These are phyloP conservation scores for Sclerotinia glacialis DNA, from an alignment of 2,329 filamentous ascomycete species.

Conservation along the genomic window DNA sequence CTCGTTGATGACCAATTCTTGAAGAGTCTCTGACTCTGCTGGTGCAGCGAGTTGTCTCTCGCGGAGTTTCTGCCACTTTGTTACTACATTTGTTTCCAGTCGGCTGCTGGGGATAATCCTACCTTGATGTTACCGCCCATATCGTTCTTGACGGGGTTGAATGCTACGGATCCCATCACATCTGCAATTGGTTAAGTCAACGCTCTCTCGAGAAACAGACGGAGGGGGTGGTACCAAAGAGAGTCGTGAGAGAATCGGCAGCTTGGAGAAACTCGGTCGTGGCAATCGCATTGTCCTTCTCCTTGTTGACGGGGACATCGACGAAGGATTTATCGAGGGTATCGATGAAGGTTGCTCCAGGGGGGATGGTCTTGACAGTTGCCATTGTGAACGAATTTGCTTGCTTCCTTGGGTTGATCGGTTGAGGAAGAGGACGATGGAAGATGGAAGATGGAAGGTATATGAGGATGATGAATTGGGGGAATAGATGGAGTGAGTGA, in stretches of 20 bases:
- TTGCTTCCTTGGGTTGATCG: neutral
- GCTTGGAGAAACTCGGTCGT: conserved; percentile 91
- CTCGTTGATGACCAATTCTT: conserved; percentile 82
- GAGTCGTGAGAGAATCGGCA: conserved; percentile 76
- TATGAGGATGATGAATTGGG: neutral
- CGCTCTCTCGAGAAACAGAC: neutral
- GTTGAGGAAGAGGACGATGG: neutral
- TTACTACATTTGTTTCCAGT: conserved; percentile 17
- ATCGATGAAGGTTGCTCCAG: conserved; percentile 70
- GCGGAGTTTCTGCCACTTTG: conserved; percentile 70
- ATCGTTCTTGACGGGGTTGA: conserved; percentile 87
- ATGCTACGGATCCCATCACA: conserved; percentile 68
- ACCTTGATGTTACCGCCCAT: conserved; percentile 91
- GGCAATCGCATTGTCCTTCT: conserved; percentile 72
- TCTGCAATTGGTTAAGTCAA: conserved; percentile 44
- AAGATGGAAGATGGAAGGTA: neutral
- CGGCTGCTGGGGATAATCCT: conserved; percentile 23
- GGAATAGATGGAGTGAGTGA: neutral
- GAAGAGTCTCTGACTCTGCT: conserved; percentile 75
- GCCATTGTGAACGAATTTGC: conserved; percentile 29
- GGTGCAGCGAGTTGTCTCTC: conserved; percentile 77
- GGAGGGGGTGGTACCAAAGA: conserved; percentile 65
- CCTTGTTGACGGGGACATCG: conserved; percentile 72
- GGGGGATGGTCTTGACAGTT: conserved; percentile 34
- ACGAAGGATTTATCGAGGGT: conserved; percentile 80